Evolutionary conservation across 192 early-diverging fungal genomes (phyloP), one percentile per base, ranked within the genome.

Genomic region (Obelidium mucronatum): DNA sequence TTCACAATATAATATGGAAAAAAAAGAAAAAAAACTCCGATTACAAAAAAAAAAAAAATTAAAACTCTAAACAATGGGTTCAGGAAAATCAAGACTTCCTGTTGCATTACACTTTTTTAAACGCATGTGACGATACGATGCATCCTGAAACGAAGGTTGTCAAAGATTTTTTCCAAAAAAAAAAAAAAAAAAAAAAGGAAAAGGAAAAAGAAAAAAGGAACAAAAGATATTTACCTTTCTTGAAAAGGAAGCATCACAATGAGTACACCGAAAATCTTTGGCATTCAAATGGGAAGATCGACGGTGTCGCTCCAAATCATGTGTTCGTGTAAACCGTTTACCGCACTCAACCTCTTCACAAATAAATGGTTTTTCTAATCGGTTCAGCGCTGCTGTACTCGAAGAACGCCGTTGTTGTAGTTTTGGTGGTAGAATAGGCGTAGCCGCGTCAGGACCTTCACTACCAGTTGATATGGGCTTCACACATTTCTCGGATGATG

Each of bases 351-450:
- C 75, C 68, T 86, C 81, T 4, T 72, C 85, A 69, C 93, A 94
- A 67, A 80, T 85, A 78, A 83, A 92, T 1, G 93, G 92, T 65
- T 84, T 84, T 64, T 93, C 89, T 6, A 15, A n/a, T n/a, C n/a
- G n/a, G n/a, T n/a, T n/a, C n/a, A n/a, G n/a, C n/a, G n/a, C n/a
- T n/a, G n/a, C n/a, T n/a, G n/a, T n/a, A n/a, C n/a, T n/a, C n/a
- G n/a, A n/a, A n/a, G n/a, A n/a, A n/a, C n/a, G n/a, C n/a, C n/a
- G n/a, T n/a, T n/a, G n/a, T n/a, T n/a, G n/a, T n/a, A n/a, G n/a
- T n/a, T n/a, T n/a, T n/a, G n/a, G n/a, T n/a, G n/a, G n/a, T n/a
- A n/a, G n/a, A n/a, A n/a, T n/a, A n/a, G n/a, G n/a, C n/a, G n/a
- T n/a, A n/a, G n/a, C n/a, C n/a, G n/a, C n/a, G n/a, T n/a, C n/a